Evolutionary conservation across 805 yeast species (phyloP).

Genomic region (Candida vaughaniae): DNA sequence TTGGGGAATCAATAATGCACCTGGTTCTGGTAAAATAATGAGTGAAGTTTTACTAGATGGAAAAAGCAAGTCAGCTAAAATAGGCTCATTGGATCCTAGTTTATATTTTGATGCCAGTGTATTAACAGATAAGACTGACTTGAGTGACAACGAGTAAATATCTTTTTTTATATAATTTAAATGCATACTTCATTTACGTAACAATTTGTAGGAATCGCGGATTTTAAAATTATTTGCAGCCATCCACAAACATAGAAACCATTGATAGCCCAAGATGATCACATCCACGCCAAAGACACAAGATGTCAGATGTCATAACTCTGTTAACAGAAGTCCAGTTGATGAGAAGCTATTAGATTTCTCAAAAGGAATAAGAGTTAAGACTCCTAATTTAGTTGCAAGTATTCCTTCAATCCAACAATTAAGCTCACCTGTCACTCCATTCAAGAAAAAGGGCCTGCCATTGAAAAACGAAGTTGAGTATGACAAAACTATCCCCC

Average conservation of each 20-base stretch:
- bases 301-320: background rate
- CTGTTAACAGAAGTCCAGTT: background rate
- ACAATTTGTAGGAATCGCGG: no score
- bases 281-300: background rate
- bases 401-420: slow-evolving; percentile 3
- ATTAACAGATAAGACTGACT: slow-evolving; percentile 24
- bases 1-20: slow-evolving; percentile 98
- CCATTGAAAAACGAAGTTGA: slow-evolving; percentile 5
- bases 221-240: no score
- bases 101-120: slow-evolving; percentile 77
- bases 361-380: background rate
- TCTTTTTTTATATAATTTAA: slow-evolving; percentile 2
- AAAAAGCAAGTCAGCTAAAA: slow-evolving; percentile 70
- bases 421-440: background rate
- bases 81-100: slow-evolving; percentile 81
- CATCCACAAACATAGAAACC: no score
- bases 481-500: background rate
- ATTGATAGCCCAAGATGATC: no score
- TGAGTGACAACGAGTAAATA: slow-evolving; percentile 1
- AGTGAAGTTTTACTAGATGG: slow-evolving; percentile 88
- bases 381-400: background rate
- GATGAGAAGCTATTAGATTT: slow-evolving; percentile 1
- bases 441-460: background rate
- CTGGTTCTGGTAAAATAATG: slow-evolving; percentile 92
- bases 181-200: no score